Evolutionary conservation across 164 flowering plant genomes (phyloP), one percentile per base, ranked within the genome.

Genomic region (Vitis rupestris): DNA sequence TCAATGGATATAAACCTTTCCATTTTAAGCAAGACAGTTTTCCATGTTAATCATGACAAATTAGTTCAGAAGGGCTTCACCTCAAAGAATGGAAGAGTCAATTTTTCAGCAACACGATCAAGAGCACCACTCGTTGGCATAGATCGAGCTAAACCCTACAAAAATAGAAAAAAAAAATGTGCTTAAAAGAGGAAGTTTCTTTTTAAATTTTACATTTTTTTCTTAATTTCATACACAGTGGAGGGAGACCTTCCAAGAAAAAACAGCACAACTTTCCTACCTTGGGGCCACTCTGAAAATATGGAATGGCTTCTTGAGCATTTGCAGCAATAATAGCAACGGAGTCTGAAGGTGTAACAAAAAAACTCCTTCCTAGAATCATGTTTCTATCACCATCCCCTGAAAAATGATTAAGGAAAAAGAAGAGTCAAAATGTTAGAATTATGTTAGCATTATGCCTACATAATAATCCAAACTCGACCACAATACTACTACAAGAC

Each of bases 51-150:
- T 51, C 50, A 65, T 9, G 48, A 48, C 49, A 53, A 27, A 50
- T 29, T 29, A 66, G 54, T 31, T 9, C 50, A 48, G 64, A 59
- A 49, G 23, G 29, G 30, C 31, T 55, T 71, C 64, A 90, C 99
- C 99, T 96, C 99, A 78, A 86, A 96, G 72, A 96, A 96, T 15
- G 92, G 90, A 67, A 96, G 95, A 29, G 85, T 85, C 76, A 96
- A 72, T 66, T 89, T 91, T 60, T 83, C 81, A 61, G 99, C 94
- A 65, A 96, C 99, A 50, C 94, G 88, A 79, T 96, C 99, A 76
- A 96, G 94, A 67, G 98, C 96, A 66, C 99, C 97, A 80, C 99
- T 96, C 66, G 98, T 96, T 30, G 99, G 99, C 99, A 96, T 96
- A 15, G 99, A 96, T 77, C 98, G 86, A 30, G 99, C 98, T 75